Evolutionary conservation across 305 asterid species (phyloP), one percentile per base, ranked within the genome.

Genomic region (Solanum hybrid): DNA sequence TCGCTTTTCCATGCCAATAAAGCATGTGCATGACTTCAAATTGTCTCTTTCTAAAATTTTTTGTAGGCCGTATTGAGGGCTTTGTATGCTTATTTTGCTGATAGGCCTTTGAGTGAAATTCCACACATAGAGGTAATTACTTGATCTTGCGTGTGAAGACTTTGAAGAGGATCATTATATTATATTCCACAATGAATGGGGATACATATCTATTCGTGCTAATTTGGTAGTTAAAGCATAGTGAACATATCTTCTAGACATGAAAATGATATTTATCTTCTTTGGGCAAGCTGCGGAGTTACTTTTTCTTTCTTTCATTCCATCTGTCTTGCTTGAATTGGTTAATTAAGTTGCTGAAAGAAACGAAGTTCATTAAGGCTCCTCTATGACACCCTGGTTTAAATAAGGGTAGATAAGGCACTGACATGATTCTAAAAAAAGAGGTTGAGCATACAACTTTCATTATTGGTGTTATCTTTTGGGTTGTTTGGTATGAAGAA

Each of bases 31-130:
- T 85, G 26, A 56, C 60, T 81, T 40, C 88, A 69, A 90, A 87
- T 76, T 64, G 85, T 69, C 31, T 90, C 88, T 31, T 90, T 89
- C 12, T 78, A 38, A 86, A 86, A 90, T 89, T 90, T 42, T n/a
- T 87, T 90, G 73, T 79, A 97, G 99, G 99, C 99, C 4, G 99
- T 97, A 78, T 91, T 97, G 96, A 93, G 99, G 93, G 99, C 99
- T 88, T 91, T 96, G 93, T 97, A 97, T 92, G 98, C 99, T 90
- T 97, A 97, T 92, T 97, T 97, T 93, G 99, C 99, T 37, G 99
- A 97, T 93, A 94, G 98, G 93, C 99, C 99, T 79, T 91, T 97
- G 94, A 93, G 95, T 91, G 99, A 97, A 95, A 92, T 96, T 90
- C 99, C 99, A 56, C 95, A 95, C 93, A 93, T 97, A 91, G 99